Percentiles rank a stretch among this genome's conserved stretches.
Evolutionary conservation across 2,329 filamentous ascomycete species (phyloP).

Genomic region (Colletotrichum sp.): DNA sequence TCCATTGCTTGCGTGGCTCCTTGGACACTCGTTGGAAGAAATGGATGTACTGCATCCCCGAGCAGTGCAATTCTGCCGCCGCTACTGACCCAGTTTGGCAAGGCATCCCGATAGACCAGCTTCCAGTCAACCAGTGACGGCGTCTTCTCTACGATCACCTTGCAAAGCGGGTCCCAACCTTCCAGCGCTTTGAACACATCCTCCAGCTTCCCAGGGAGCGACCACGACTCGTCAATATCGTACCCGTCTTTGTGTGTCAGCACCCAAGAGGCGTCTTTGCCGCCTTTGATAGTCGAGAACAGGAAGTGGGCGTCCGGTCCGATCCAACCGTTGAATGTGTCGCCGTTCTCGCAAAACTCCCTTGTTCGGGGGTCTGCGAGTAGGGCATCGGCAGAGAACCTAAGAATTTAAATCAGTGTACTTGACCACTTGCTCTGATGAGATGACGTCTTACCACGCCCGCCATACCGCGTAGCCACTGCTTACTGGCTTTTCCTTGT

Average conservation of each 20-base stretch:
- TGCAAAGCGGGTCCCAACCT: not conserved
- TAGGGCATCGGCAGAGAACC: not conserved
- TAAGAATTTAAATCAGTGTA: fast-evolving
- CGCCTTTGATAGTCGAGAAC: not conserved
- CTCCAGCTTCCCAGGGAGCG: fast-evolving
- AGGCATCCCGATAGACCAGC: not conserved
- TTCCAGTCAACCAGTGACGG: not conserved
- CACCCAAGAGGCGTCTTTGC: not conserved
- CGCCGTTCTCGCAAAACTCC: not conserved
- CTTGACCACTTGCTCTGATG: fast-evolving
- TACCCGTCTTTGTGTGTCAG: not conserved
- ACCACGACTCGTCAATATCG: not conserved
- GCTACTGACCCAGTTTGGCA: not conserved
- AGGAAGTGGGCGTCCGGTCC: not conserved
- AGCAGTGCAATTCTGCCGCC: not conserved
- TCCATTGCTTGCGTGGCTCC: not conserved
- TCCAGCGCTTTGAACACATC: not conserved
- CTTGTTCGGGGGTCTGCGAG: not conserved
- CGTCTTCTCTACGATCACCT: not conserved
- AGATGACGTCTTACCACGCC: not conserved
- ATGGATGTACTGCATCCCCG: not conserved
- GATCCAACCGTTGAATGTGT: not conserved
- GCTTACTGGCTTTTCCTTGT: not conserved
- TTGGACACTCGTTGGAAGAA: not conserved
- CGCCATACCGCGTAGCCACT: not conserved